Percentiles rank a stretch among this genome's conserved stretches.
These are phyloP conservation scores for Alternaria metachromatica DNA, from an alignment of 2,329 filamentous ascomycete species.

Conservation along the genomic window DNA sequence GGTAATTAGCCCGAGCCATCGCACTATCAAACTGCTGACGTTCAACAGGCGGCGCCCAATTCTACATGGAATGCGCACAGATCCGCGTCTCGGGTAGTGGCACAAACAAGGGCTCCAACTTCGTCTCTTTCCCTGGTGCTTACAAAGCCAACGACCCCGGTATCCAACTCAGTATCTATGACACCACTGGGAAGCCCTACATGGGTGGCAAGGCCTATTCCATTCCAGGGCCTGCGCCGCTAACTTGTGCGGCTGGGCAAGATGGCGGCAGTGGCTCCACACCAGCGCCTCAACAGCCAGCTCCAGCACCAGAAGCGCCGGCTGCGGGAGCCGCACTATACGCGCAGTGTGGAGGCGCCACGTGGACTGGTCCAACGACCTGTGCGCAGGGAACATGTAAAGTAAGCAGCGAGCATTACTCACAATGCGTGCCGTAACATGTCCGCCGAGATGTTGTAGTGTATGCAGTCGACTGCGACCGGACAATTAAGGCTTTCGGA, in stretches of 20 bases:
- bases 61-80: slow-evolving; percentile 35
- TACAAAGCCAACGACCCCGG: slow-evolving; percentile 31
- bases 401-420: slow-evolving; percentile 33
- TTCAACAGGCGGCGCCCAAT: slow-evolving; percentile 12
- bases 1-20: neutral
- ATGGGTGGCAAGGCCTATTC: slow-evolving; percentile 45
- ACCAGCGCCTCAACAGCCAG: neutral
- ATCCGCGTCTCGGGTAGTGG: slow-evolving; percentile 28
- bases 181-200: slow-evolving; percentile 17
- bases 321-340: slow-evolving; percentile 19
- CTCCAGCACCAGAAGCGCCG: neutral
- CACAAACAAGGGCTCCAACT: slow-evolving; percentile 18
- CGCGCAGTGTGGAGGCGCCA: slow-evolving; percentile 16
- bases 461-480: neutral
- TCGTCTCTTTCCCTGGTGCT: slow-evolving; percentile 34
- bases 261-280: neutral
- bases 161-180: slow-evolving; percentile 27
- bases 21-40: neutral
- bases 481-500: neutral
- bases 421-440: slow-evolving; percentile 24
- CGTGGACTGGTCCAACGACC: slow-evolving; percentile 33
- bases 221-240: slow-evolving; percentile 57
- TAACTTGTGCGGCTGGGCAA: slow-evolving; percentile 45
- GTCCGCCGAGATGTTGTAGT: neutral
- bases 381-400: slow-evolving; percentile 40